Conservation (phyloP, 2,329 filamentous ascomycete genomes). For the Didymella sp. region DNA sequence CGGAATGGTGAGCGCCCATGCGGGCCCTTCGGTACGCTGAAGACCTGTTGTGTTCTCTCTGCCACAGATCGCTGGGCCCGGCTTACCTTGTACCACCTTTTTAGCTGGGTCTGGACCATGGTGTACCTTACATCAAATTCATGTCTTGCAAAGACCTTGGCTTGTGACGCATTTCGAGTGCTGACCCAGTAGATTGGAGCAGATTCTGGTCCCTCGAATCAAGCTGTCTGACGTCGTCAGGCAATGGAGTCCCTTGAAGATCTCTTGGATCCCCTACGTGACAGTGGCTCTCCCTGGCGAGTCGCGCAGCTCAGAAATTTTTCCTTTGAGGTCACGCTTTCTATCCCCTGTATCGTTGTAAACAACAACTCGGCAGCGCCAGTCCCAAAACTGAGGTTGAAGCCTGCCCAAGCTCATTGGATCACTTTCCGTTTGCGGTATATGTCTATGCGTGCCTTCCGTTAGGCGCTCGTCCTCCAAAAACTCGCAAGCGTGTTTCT, state of each 20-base stretch:
- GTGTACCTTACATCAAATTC: constrained; percentile 12
- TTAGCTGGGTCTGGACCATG: background rate
- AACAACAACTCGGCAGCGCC: background rate
- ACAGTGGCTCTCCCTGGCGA: background rate
- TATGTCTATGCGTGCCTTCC: constrained; percentile 9
- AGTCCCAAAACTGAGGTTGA: background rate
- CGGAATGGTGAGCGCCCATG: background rate
- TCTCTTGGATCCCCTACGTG: too few species aligned
- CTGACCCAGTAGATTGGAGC: background rate
- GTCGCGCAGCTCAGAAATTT: background rate
- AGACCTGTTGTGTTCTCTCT: background rate
- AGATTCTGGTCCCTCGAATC: background rate
- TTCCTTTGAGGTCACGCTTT: background rate
- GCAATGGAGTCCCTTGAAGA: background rate
- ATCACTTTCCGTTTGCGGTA: background rate
- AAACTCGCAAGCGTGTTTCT: constrained; percentile 5
- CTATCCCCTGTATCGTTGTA: background rate
- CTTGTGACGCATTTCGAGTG: background rate
- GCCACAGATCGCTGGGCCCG: background rate
- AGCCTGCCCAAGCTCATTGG: background rate
- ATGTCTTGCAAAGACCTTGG: constrained; percentile 6
- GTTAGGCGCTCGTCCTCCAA: constrained; percentile 3
- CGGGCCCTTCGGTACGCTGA: background rate
- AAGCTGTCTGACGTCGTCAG: background rate
- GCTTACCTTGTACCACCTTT: background rate